A percentile compares a stretch with the other conserved stretches of the same genome.
These are phyloP conservation scores for Kodamaea sagamina DNA, from an alignment of 805 yeast species.

Conservation along the genomic window DNA sequence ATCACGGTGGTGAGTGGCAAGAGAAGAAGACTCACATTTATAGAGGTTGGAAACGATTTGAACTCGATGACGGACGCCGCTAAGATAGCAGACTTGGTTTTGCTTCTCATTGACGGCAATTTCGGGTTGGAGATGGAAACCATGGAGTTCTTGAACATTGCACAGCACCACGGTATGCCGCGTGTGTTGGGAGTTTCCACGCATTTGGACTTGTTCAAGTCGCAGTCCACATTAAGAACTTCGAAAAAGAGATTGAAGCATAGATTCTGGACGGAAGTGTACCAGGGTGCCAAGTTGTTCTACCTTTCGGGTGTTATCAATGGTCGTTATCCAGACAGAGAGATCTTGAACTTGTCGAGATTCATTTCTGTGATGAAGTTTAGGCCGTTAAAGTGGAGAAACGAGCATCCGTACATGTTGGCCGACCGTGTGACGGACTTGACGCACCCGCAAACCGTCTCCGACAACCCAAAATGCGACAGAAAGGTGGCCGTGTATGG, in stretches of 20 bases:
- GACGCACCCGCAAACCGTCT: conserved; percentile 86
- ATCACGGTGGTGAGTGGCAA: conserved; percentile 96
- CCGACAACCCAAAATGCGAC: conserved; percentile 78
- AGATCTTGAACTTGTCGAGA: conserved; percentile 84
- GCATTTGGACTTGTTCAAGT: conserved; percentile 90
- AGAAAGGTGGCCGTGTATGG: conserved; percentile 92
- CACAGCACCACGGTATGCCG: conserved; percentile 99
- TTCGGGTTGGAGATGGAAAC: conserved; percentile 99
- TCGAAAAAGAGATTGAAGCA: conserved; percentile 89
- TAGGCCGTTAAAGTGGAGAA: conserved; percentile 98
- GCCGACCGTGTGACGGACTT: conserved; percentile 92
- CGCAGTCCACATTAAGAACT: conserved; percentile 84
- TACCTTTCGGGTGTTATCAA: conserved; percentile 93
- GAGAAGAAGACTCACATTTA: conserved; percentile 85
- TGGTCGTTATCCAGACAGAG: conserved; percentile 97
- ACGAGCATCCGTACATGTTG: conserved; percentile 92
- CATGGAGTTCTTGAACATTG: conserved; percentile 94
- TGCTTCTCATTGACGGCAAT: conserved; percentile 90
- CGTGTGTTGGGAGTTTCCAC: conserved; percentile 93
- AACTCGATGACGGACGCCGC: conserved; percentile 97
- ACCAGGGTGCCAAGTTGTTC: conserved; percentile 95
- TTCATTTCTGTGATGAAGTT: conserved; percentile 97
- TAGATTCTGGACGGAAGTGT: conserved; percentile 98
- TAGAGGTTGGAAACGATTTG: conserved; percentile 90
- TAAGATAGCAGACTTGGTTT: conserved; percentile 89